A percentile compares a stretch with the other conserved stretches of the same genome.
Conservation (phyloP, 371 early-diverging fungal genomes). For the Circinella umbellata region DNA sequence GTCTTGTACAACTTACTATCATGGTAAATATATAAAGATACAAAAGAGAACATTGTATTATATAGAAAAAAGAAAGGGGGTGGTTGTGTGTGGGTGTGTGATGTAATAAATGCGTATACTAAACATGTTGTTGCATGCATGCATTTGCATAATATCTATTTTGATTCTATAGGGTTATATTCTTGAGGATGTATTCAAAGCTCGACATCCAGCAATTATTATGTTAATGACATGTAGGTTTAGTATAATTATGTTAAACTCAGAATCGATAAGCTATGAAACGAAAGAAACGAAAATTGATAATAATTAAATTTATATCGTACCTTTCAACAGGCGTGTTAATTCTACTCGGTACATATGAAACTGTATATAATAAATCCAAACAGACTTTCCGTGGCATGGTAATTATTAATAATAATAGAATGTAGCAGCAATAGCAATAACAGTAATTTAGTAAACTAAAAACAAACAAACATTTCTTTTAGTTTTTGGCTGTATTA, state of each 20-base stretch:
- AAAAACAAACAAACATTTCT: neutral
- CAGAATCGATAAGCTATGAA: too few relatives aligned
- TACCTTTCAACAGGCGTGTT: conserved; percentile 37
- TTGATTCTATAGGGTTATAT: conserved; percentile 51
- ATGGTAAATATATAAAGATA: conserved; percentile 50
- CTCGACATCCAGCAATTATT: conserved; percentile 56
- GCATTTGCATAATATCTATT: conserved; percentile 2
- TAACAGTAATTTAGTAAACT: neutral
- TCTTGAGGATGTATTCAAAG: conserved; percentile 67
- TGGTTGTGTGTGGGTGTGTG: neutral
- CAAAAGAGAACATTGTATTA: neutral
- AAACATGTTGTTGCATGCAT: neutral
- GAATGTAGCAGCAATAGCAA: neutral
- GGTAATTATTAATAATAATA: conserved; percentile 36
- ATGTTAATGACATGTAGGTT: conserved; percentile 63
- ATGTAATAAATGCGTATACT: too few relatives aligned
- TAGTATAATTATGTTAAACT: too few relatives aligned
- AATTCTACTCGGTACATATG: conserved; percentile 56
- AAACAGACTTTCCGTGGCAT: conserved; percentile 55
- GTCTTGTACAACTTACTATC: conserved; percentile 62
- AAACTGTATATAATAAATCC: conserved; percentile 66
- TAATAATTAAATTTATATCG: too few relatives aligned
- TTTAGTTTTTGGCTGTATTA: conserved; percentile 54
- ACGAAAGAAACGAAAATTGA: too few relatives aligned
- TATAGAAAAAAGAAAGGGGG: neutral